Evolutionary conservation across 1,139 yeast genomes (phyloP), one percentile per base, ranked within the genome.

Genomic region (Lodderomyces parapsilosis): DNA sequence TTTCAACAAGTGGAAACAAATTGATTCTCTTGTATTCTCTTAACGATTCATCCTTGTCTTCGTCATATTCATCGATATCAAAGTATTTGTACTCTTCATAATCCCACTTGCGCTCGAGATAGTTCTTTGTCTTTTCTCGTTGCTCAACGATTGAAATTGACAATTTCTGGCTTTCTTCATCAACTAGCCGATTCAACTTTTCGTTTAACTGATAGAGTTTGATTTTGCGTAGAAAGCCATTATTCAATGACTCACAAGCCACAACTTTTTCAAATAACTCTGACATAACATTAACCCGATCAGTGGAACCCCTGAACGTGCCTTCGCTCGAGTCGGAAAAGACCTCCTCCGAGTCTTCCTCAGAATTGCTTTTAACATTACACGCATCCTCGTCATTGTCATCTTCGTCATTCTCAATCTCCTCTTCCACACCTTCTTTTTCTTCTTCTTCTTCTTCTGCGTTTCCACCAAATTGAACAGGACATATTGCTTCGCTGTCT

Each of bases 1-100:
- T 83, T 62, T 93, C 99, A 36, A 91, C 97, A 49, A 93, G 66
- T 11, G 96, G 96, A 66, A 93, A 93, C 23, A 91, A 68, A 59
- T 93, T 90, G 28, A 86, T 68, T 42, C 71, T 65, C 45, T 76
- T 79, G 53, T 79, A 74, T 36, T 80, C 81, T 39, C 68, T 61
- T 42, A 76, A 62, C 5, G 79, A 68, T 42, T 71, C 71, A 52
- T 79, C 84, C 41, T 67, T 66, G 50, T 75, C 78, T 45, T 70
- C 71, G 39, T 58, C 54, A 25, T 58, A 69, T 36, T 76, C 83
- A 49, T 78, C 78, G 43, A 78, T 71, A 44, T 74, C 74, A 54
- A 78, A 78, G 49, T 78, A 77, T 7, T 62, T 59, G 63, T 87
- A 86, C 10, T 69, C 68, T 43, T 81, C 85, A 57, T 86, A 86